Percentiles rank a stretch among this genome's conserved stretches.
These are phyloP conservation scores for Blastobotrys apis DNA, from an alignment of 1,139 yeast genomes.

Conservation along the genomic window DNA sequence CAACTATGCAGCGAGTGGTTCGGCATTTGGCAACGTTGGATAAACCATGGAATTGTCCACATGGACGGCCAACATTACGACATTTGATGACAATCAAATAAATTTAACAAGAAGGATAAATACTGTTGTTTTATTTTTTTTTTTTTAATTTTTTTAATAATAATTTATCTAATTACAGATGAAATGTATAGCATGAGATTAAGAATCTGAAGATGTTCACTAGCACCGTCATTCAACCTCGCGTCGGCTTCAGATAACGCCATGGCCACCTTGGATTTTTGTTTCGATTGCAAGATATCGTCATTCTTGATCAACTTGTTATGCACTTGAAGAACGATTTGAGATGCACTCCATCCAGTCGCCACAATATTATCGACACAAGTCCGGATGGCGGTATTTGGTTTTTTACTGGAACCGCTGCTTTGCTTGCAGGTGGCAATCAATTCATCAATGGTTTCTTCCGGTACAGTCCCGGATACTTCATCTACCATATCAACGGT, in stretches of 20 bases:
- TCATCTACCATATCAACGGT: slow-evolving; percentile 54
- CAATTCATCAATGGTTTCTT: slow-evolving; percentile 45
- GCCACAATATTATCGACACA: slow-evolving; percentile 54
- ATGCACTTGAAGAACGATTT: slow-evolving; percentile 74
- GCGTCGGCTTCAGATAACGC: slow-evolving; percentile 72
- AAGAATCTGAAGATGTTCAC: slow-evolving; percentile 80
- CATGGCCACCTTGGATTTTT: slow-evolving; percentile 62
- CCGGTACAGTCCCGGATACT: slow-evolving; percentile 81
- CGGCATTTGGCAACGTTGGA: slow-evolving; percentile 63
- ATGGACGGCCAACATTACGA: slow-evolving; percentile 95
- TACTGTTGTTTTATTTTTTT: not conserved
- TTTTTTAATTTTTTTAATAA: not conserved
- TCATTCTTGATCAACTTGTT: slow-evolving; percentile 58
- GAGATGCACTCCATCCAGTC: slow-evolving; percentile 86
- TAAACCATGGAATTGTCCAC: slow-evolving; percentile 99
- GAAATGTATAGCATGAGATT: slow-evolving; percentile 58
- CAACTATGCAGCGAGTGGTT: slow-evolving; percentile 66
- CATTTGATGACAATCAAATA: slow-evolving; percentile 58
- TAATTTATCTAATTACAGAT: slow-evolving; percentile 17
- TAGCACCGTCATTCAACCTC: slow-evolving; percentile 77
- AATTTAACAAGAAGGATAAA: not conserved
- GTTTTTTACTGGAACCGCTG: slow-evolving; percentile 31
- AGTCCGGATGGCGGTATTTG: slow-evolving; percentile 37
- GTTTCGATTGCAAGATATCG: slow-evolving; percentile 48
- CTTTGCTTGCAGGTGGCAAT: slow-evolving; percentile 41